These are phyloP conservation scores for Aspergillus leporis DNA, from an alignment of 495 filamentous ascomycete genomes.

Conservation along the genomic window DNA sequence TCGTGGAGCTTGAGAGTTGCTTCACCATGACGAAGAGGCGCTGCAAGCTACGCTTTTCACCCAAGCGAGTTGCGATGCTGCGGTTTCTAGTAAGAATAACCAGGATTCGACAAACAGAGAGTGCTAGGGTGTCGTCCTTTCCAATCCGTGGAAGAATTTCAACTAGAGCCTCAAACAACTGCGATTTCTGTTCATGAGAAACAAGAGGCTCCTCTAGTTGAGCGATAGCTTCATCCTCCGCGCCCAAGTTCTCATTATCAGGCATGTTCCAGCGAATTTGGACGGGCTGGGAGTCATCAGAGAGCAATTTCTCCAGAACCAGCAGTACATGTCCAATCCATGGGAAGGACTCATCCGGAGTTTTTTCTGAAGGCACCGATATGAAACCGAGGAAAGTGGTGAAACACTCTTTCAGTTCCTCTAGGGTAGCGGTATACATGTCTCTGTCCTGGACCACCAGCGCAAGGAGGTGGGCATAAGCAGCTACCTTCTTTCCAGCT, in stretches of 20 bases:
- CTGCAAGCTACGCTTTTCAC: slow-evolving; percentile 85
- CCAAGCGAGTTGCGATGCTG: slow-evolving; percentile 69
- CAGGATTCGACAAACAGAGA: slow-evolving; percentile 81
- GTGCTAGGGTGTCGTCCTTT: slow-evolving; percentile 80
- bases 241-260: slow-evolving; percentile 49
- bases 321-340: slow-evolving; percentile 93
- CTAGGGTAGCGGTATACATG: slow-evolving; percentile 77
- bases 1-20: slow-evolving; percentile 76
- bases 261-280: slow-evolving; percentile 74
- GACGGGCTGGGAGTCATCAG: slow-evolving; percentile 79
- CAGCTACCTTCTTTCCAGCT: slow-evolving; percentile 80
- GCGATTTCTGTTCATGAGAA: slow-evolving; percentile 61
- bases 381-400: slow-evolving; percentile 75
- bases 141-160: slow-evolving; percentile 82
- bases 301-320: slow-evolving; percentile 83
- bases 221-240: slow-evolving; percentile 52
- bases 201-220: slow-evolving; percentile 63
- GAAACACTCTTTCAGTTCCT: slow-evolving; percentile 78
- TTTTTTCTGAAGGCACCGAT: slow-evolving; percentile 62
- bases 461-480: slow-evolving; percentile 90
- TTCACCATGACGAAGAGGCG: slow-evolving; percentile 92
- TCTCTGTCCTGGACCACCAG: slow-evolving; percentile 78
- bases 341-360: slow-evolving; percentile 72
- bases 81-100: slow-evolving; percentile 85
- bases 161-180: slow-evolving; percentile 72